Conservation (phyloP, 352 stramenopile genomes). For the Blastocystis sp. region DNA sequence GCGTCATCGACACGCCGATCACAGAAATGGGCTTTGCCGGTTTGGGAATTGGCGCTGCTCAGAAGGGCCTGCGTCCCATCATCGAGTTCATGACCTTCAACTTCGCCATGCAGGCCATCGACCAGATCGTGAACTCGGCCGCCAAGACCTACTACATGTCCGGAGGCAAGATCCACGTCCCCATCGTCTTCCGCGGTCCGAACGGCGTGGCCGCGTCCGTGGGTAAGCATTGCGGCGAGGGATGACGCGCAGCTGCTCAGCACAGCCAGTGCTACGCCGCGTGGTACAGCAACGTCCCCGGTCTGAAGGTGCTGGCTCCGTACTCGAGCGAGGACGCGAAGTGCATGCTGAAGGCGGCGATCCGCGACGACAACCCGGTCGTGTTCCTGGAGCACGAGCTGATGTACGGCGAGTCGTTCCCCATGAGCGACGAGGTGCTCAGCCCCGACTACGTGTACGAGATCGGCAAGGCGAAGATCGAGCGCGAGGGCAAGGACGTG, state of each 20-base stretch:
- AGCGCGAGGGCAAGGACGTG: conserved; percentile 92
- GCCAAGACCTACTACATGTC: conserved; percentile 99
- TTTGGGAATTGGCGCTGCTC: conserved; percentile 90
- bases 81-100: conserved; percentile 99
- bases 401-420: conserved; percentile 94
- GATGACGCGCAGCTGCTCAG: conserved; percentile 82
- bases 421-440: conserved; percentile 94
- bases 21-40: conserved; percentile 93
- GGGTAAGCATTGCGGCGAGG: conserved; percentile 75
- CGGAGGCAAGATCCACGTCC: conserved; percentile 93
- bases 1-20: conserved; percentile 99
- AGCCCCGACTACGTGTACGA: conserved; percentile 94
- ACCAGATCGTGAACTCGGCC: conserved; percentile 99
- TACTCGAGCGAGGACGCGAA: conserved; percentile 97
- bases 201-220: conserved; percentile 96
- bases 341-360: conserved; percentile 97
- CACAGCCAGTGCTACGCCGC: conserved; percentile 99
- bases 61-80: conserved; percentile 94
- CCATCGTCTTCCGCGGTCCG: conserved; percentile 98
- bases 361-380: conserved; percentile 98
- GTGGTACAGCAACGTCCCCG: conserved; percentile 95
- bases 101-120: conserved; percentile 99
- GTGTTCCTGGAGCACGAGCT: conserved; percentile 98
- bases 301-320: conserved; percentile 95
- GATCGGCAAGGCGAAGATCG: conserved; percentile 98